Percentiles rank a stretch among this genome's conserved stretches.
Conservation (phyloP, 306 rosid genomes). For the Vigna angularis region DNA sequence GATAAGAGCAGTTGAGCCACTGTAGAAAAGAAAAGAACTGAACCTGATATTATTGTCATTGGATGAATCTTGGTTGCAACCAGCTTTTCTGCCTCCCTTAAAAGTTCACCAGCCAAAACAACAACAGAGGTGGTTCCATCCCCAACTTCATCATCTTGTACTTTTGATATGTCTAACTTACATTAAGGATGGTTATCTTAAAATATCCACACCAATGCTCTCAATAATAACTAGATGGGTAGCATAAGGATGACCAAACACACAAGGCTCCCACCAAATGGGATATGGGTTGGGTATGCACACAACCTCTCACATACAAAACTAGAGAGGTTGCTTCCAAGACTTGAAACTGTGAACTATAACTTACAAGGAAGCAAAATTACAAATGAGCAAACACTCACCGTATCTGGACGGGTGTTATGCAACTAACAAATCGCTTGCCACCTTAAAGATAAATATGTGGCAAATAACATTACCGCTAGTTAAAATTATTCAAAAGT, state of each 20-base stretch:
- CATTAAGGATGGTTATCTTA: conserved; percentile 57
- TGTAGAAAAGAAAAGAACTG: conserved; percentile 25
- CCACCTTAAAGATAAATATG: not conserved
- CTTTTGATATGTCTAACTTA: conserved; percentile 88
- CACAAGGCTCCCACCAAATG: not conserved
- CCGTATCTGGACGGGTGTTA: too few relatives aligned
- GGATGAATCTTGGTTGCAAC: conserved; percentile 94
- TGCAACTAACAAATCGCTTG: not conserved
- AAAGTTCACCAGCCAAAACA: conserved; percentile 96
- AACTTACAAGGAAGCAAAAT: not conserved
- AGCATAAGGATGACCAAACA: not conserved
- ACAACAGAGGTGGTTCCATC: conserved; percentile 99
- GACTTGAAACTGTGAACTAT: not conserved
- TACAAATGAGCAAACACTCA: not conserved
- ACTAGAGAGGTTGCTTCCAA: not conserved
- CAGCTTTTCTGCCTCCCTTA: conserved; percentile 95
- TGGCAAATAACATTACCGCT: too few relatives aligned
- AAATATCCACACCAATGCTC: not conserved
- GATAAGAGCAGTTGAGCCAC: not conserved
- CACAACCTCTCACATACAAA: not conserved
- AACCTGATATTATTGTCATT: conserved; percentile 96
- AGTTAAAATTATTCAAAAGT: not conserved
- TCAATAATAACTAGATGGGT: not conserved
- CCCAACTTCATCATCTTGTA: conserved; percentile 99
- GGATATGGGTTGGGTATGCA: not conserved